Conservation (phyloP, 73 alveolate genomes). For the Paramecium primaurelia region DNA sequence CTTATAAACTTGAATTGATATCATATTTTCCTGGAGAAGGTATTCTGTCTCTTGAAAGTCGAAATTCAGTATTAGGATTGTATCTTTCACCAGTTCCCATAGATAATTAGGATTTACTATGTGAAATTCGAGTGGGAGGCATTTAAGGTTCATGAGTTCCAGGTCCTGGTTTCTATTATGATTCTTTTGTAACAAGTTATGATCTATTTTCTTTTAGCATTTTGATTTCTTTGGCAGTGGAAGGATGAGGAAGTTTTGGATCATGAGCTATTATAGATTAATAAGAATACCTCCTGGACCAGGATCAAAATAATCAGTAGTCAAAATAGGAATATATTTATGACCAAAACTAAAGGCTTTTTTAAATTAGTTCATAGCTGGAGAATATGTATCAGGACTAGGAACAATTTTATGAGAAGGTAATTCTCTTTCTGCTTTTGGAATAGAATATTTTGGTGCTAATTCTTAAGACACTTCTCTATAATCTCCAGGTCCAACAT, state of each 20-base stretch:
- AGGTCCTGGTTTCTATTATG: conserved; percentile 15
- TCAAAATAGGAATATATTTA: not conserved
- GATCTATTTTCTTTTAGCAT: conserved; percentile 5
- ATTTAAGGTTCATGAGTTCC: not conserved
- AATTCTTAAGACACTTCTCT: not conserved
- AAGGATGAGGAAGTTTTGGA: conserved; percentile 24
- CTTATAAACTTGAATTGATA: conserved; percentile 8
- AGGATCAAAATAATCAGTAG: not conserved
- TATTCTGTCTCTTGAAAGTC: not conserved
- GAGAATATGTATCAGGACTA: not conserved
- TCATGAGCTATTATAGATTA: not conserved
- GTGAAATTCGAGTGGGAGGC: not conserved
- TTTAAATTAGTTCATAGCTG: not conserved
- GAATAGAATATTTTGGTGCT: not conserved
- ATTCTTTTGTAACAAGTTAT: not conserved
- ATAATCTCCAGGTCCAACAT: conserved; percentile 39
- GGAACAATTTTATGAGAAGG: not conserved
- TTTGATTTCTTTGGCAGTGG: conserved; percentile 7
- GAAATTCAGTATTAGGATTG: not conserved
- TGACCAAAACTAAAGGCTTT: conserved; percentile 4
- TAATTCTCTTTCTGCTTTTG: conserved; percentile 1
- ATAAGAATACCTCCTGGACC: conserved; percentile 11
- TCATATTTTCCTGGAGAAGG: conserved; percentile 41
- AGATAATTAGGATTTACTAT: not conserved
- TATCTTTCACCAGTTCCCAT: conserved; percentile 1